A percentile compares a stretch with the other conserved stretches of the same genome.
Conservation (phyloP, 345 rosid genomes). For the Rhodomyrtus tomentosa region DNA sequence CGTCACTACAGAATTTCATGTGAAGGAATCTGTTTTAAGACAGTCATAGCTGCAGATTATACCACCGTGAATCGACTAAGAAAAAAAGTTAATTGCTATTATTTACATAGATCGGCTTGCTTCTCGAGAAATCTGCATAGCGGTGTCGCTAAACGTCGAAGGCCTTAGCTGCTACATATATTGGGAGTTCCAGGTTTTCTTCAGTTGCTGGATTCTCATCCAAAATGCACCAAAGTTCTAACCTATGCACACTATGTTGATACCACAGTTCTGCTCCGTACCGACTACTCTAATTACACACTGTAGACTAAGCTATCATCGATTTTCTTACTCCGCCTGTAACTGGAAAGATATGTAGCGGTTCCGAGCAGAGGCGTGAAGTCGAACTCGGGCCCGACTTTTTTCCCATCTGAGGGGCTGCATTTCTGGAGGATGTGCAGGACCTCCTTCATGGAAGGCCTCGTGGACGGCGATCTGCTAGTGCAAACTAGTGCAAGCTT, state of each 20-base stretch:
- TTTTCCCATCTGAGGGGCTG: constrained; percentile 14
- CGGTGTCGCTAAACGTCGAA: neutral
- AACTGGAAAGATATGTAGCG: constrained; percentile 19
- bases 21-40: neutral
- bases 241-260: neutral
- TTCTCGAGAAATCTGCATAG: neutral
- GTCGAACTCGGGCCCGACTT: constrained; percentile 18
- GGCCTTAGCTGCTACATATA: neutral
- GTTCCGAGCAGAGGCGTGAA: constrained; percentile 29
- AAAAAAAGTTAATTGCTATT: neutral
- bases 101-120: neutral
- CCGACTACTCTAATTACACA: neutral
- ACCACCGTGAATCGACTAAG: neutral
- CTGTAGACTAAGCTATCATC: constrained; percentile 3
- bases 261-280: neutral
- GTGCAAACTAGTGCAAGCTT: constrained; percentile 68
- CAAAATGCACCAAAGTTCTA: neutral
- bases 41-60: neutral
- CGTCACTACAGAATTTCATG: neutral
- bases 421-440: constrained; percentile 39
- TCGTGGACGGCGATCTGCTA: constrained; percentile 27
- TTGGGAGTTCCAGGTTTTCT: neutral
- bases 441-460: constrained; percentile 85
- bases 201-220: neutral
- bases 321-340: neutral